These are phyloP conservation scores for Ogataea dorogensis DNA, from an alignment of 805 yeast genomes.

Conservation along the genomic window DNA sequence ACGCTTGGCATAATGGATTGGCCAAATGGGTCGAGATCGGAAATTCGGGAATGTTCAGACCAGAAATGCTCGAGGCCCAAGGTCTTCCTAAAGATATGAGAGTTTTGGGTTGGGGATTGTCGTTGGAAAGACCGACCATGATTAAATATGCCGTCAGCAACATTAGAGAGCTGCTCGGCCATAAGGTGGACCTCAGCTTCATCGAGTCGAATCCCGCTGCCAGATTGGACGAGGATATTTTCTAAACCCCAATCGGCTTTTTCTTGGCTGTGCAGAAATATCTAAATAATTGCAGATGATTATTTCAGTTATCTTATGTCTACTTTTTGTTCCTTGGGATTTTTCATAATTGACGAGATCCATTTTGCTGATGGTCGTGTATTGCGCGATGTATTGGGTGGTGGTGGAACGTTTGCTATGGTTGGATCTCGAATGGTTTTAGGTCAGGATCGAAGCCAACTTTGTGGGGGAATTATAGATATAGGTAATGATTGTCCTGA, in stretches of 20 bases:
- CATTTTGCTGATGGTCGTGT: slow-evolving; percentile 45
- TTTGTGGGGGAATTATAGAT: slow-evolving; percentile 72
- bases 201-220: slow-evolving; percentile 97
- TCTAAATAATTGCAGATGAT: slow-evolving; percentile 1
- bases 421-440: slow-evolving; percentile 67
- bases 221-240: slow-evolving; percentile 79
- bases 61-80: slow-evolving; percentile 98
- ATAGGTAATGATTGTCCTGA: slow-evolving; percentile 76
- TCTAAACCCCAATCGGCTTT: slow-evolving; percentile 18
- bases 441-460: slow-evolving; percentile 33
- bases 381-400: slow-evolving; percentile 67
- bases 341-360: slow-evolving; percentile 89
- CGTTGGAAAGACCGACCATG: slow-evolving; percentile 98
- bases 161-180: slow-evolving; percentile 95
- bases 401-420: slow-evolving; percentile 83
- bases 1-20: slow-evolving; percentile 92
- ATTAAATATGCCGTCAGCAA: slow-evolving; percentile 94
- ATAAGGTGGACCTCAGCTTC: slow-evolving; percentile 91
- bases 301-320: too few relatives aligned
- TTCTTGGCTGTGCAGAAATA: slow-evolving; percentile 1
- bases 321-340: slow-evolving; percentile 69
- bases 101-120: slow-evolving; percentile 96
- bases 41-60: slow-evolving; percentile 99
- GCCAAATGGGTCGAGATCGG: slow-evolving; percentile 99
- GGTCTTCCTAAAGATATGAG: slow-evolving; percentile 93